phyloP scores from a whole-genome alignment of 208 protist species.

The Trypanosoma theileri region DNA sequence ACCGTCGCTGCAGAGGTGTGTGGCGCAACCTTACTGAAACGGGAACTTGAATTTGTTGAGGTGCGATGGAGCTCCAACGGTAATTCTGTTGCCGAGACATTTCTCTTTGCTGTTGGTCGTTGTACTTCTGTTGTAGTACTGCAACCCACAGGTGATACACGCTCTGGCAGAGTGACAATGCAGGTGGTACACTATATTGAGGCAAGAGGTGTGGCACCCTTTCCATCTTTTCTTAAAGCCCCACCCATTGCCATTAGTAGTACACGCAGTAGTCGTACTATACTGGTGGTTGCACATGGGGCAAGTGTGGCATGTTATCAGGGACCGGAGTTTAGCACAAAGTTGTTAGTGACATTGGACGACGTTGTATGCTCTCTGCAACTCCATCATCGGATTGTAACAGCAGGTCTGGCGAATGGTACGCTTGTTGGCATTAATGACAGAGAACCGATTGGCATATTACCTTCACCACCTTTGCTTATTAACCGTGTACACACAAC shows the following conservation, averaged over 20 bases:
- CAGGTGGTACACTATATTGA: slow-evolving; percentile 19
- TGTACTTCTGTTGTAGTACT: slow-evolving; percentile 24
- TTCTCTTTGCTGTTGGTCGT: slow-evolving; percentile 24
- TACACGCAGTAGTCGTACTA: not conserved
- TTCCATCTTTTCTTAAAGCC: not conserved
- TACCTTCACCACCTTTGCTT: slow-evolving; percentile 7
- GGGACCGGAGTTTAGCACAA: slow-evolving; percentile 18
- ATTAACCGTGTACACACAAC: not conserved
- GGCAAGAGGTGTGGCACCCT: slow-evolving; percentile 6
- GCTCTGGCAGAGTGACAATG: slow-evolving; percentile 6
- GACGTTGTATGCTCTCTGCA: slow-evolving; percentile 12
- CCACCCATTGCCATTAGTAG: slow-evolving; percentile 11
- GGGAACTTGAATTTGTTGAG: slow-evolving; percentile 8
- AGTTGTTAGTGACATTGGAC: slow-evolving; percentile 16
- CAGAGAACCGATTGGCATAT: not conserved
- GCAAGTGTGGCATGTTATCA: slow-evolving; percentile 19
- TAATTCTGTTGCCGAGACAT: slow-evolving; percentile 18
- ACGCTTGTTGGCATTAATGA: not conserved
- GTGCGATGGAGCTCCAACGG: slow-evolving; percentile 18
- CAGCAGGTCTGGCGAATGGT: slow-evolving; percentile 6
- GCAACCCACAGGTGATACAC: slow-evolving; percentile 22
- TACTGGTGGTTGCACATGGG: slow-evolving; percentile 10
- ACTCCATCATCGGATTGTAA: not conserved
- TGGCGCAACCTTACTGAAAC: slow-evolving; percentile 17
- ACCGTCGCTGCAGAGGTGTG: slow-evolving; percentile 17